Evolutionary conservation across 306 rosid species (phyloP), one percentile per base, ranked within the genome.

Genomic region (Vigna nakashimae): DNA sequence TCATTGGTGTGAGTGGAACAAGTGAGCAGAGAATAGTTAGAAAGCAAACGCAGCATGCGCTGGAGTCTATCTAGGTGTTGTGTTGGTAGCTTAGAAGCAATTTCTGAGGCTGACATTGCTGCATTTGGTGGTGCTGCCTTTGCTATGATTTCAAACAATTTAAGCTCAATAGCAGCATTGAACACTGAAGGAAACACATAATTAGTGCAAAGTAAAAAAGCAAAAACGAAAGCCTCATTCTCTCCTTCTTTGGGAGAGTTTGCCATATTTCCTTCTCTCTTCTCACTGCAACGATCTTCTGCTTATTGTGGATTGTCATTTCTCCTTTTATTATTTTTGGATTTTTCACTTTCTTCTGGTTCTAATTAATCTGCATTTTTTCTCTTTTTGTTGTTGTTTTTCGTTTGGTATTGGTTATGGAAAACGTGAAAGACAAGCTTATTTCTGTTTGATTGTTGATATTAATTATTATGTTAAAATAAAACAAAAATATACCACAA

Each of bases 21-120:
- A 18, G 20, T 18, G 20, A 18, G 20, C 20, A 18, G 20, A 18
- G 20, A 18, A 58, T n/a, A 13, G 26, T 32, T 45, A 0, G 50
- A 48, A 26, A 74, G 79, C 56, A 60, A 74, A 48, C 58, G 79
- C 12, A 74, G 70, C 79, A 74, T 28, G 58, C 69, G 69, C 5
- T 74, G 20, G 15, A 74, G 32, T 48, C 66, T 45, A 26, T 43
- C 4, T 14, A 69, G 34, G 48, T 60, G 42, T 30, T 26, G 67
- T 0, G 14, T 60, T 12, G 79, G 59, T 5, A 59, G 20, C 18
- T 59, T 34, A 26, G 70, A 46, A 60, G 70, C 49, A 60, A 74
- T 74, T 36, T 74, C 70, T 42, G 45, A 26, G 9, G 60, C 36
- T 20, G 79, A 49, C 40, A 75, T 7, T 11, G 6, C 9, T 26